Conservation (phyloP, 257 asterid species). For the Capsicum baccatum region DNA sequence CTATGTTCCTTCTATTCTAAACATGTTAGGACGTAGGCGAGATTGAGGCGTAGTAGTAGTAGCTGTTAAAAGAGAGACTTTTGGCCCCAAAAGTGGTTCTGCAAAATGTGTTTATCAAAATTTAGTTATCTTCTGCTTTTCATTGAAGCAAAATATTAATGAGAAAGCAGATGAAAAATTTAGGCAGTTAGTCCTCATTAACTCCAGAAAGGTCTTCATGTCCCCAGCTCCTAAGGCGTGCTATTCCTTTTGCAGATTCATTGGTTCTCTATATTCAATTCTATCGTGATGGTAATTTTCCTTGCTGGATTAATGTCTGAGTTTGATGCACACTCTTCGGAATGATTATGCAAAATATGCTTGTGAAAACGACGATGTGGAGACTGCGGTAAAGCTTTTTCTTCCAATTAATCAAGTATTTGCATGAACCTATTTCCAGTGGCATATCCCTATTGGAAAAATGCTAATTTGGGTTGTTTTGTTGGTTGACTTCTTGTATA, state of each 20-base stretch:
- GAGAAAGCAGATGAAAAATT: background rate
- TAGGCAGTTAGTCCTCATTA: background rate
- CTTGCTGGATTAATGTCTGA: slow-evolving; percentile 78
- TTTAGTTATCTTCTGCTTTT: background rate
- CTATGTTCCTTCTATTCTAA: background rate
- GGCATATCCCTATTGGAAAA: background rate
- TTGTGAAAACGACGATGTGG: slow-evolving; percentile 69
- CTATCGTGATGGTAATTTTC: slow-evolving; percentile 84
- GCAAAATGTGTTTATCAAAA: background rate
- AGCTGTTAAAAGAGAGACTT: background rate
- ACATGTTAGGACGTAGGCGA: background rate
- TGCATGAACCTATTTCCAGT: background rate
- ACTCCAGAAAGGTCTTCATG: background rate
- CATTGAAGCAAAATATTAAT: background rate
- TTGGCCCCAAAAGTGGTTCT: background rate
- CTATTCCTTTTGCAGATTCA: slow-evolving; percentile 60
- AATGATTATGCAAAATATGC: slow-evolving; percentile 78
- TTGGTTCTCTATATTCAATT: slow-evolving; percentile 80
- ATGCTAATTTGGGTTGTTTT: background rate
- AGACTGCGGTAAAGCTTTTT: slow-evolving; percentile 57
- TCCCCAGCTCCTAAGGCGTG: background rate
- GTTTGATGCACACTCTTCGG: slow-evolving; percentile 78
- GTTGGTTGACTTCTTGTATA: slow-evolving; percentile 35
- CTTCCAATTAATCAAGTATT: slow-evolving; percentile 10
- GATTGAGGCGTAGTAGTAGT: background rate